Conservation (phyloP, 805 yeast species). For the Saccharomycopsis malanga region DNA sequence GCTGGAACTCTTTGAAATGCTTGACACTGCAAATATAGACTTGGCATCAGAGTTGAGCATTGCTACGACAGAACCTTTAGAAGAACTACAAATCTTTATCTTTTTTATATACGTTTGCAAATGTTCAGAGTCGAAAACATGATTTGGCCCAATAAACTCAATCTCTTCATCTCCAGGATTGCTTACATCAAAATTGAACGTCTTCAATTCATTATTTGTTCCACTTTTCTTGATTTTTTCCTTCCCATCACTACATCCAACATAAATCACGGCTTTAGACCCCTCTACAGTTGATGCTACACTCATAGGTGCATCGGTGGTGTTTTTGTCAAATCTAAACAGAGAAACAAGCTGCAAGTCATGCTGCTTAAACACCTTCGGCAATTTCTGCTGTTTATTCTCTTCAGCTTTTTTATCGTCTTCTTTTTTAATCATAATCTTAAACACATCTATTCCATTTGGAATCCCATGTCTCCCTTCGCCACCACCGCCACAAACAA, state of each 20-base stretch:
- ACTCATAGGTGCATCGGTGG: conserved; percentile 73
- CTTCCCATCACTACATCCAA: conserved; percentile 71
- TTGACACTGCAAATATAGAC: conserved; percentile 1
- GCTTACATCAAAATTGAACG: no score
- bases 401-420: conserved; percentile 2
- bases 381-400: background rate
- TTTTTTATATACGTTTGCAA: conserved; percentile 15
- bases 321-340: conserved; percentile 10
- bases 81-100: background rate
- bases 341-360: conserved; percentile 1
- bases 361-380: conserved; percentile 15
- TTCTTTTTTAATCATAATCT: conserved; percentile 4
- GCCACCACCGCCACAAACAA: conserved; percentile 94
- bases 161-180: no score
- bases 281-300: conserved; percentile 25
- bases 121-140: conserved; percentile 3
- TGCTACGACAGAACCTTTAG: background rate
- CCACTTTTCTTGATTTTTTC: conserved; percentile 40
- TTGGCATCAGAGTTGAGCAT: conserved; percentile 9
- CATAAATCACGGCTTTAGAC: conserved; percentile 42
- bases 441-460: conserved; percentile 46
- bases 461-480: conserved; percentile 89
- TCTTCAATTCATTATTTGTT: conserved; percentile 37
- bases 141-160: background rate
- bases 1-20: no score